phyloP scores from a whole-genome alignment of 2,329 filamentous ascomycete species.

The Colletotrichum godetiae region DNA sequence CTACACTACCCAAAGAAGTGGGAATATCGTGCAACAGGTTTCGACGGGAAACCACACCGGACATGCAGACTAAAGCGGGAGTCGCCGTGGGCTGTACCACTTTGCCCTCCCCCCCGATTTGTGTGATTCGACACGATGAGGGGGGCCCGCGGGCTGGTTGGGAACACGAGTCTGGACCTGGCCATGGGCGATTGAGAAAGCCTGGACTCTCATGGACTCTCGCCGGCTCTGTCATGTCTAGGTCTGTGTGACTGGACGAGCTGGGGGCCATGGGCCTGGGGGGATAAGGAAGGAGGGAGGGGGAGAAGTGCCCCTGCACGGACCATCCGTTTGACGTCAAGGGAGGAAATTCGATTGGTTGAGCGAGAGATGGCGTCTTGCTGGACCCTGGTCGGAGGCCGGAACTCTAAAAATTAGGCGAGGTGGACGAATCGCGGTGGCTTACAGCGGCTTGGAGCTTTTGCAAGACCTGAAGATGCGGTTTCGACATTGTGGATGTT shows the following conservation, averaged over 20 bases:
- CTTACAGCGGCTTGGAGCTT: background rate
- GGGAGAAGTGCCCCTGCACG: background rate
- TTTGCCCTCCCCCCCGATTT: background rate
- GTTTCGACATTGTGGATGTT: background rate
- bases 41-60: background rate
- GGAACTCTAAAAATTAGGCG: constrained; percentile 16
- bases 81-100: background rate
- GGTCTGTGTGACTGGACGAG: background rate
- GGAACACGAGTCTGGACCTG: background rate
- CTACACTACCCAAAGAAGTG: background rate
- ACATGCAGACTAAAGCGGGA: background rate
- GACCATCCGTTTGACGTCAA: background rate
- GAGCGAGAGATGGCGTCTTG: background rate
- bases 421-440: background rate
- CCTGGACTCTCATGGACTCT: background rate
- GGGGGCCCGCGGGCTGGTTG: background rate
- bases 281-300: background rate
- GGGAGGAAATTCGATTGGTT: background rate
- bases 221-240: background rate
- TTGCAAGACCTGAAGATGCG: background rate
- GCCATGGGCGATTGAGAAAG: background rate
- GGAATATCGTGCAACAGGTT: background rate
- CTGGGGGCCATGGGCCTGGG: background rate
- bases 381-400: background rate
- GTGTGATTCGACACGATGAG: background rate